Conservation (phyloP, 2,329 filamentous ascomycete genomes). For the Colletotrichum sp. region DNA sequence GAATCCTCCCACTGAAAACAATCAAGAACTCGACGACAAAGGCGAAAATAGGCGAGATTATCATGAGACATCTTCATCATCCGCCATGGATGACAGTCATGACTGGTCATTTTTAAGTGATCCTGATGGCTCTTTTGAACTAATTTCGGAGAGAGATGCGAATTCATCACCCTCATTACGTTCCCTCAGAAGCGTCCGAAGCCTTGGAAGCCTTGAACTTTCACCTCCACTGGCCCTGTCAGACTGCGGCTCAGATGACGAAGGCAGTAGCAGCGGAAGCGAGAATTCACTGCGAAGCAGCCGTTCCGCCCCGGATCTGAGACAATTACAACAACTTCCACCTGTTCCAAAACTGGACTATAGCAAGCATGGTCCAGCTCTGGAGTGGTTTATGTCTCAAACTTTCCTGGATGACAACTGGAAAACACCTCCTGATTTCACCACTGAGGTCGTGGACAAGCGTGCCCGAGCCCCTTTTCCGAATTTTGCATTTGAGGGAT, state of each 20-base stretch:
- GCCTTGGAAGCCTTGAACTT: not conserved
- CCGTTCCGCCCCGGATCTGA: not conserved
- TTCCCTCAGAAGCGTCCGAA: not conserved
- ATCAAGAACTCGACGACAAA: not conserved
- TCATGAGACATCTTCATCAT: not conserved
- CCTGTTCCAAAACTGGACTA: not conserved
- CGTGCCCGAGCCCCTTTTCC: not conserved
- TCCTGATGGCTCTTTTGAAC: not conserved
- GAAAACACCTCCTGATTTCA: not conserved
- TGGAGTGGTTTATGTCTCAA: not conserved
- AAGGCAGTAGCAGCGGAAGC: not conserved
- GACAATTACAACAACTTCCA: not conserved
- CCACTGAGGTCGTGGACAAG: not conserved
- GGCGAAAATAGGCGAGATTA: not conserved
- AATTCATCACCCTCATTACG: not conserved
- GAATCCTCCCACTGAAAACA: not conserved
- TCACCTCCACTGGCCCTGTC: not conserved
- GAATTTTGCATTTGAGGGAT: not conserved
- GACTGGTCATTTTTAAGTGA: not conserved
- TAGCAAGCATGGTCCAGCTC: not conserved
- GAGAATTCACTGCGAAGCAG: not conserved
- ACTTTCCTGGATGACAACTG: not conserved
- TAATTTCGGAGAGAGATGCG: not conserved
- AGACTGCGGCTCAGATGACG: not conserved
- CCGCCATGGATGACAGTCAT: not conserved